These are phyloP conservation scores for Lentinula guzmanii DNA, from an alignment of 768 basidiomycete species.

Conservation along the genomic window DNA sequence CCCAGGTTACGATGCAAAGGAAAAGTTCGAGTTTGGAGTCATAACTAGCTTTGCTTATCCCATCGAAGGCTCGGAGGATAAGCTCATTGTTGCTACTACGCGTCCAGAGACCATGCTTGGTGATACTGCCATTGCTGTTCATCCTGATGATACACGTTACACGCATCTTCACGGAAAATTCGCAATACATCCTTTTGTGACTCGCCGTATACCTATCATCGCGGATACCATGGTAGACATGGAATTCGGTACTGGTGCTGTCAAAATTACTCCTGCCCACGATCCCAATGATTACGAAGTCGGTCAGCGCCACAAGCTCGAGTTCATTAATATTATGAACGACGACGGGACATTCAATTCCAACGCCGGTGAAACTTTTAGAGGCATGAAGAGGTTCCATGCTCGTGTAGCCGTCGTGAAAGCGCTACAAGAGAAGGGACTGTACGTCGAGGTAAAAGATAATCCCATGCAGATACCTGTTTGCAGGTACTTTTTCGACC, in stretches of 20 bases:
- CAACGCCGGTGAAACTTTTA: slow-evolving; percentile 77
- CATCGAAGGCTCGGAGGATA: slow-evolving; percentile 86
- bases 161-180: slow-evolving; percentile 95
- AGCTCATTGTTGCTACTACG: slow-evolving; percentile 90
- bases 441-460: slow-evolving; percentile 89
- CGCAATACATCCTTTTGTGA: slow-evolving; percentile 82
- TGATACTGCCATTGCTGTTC: slow-evolving; percentile 95
- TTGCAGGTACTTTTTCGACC: slow-evolving; percentile 55
- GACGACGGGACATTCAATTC: slow-evolving; percentile 95
- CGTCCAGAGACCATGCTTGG: slow-evolving; percentile 99
- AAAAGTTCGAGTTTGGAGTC: slow-evolving; percentile 95
- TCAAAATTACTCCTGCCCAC: slow-evolving; percentile 98
- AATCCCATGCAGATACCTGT: slow-evolving; percentile 97
- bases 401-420: slow-evolving; percentile 80
- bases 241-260: slow-evolving; percentile 95
- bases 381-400: slow-evolving; percentile 99
- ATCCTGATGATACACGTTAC: slow-evolving; percentile 89
- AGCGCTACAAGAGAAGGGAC: slow-evolving; percentile 73
- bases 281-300: slow-evolving; percentile 97
- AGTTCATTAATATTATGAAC: slow-evolving; percentile 92
- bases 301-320: slow-evolving; percentile 78
- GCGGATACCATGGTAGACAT: slow-evolving; percentile 86
- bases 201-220: slow-evolving; percentile 83
- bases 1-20: slow-evolving; percentile 93
- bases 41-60: slow-evolving; percentile 95